Conservation (phyloP, 2,329 filamentous ascomycete genomes). For the Sporothrix brasiliensis region DNA sequence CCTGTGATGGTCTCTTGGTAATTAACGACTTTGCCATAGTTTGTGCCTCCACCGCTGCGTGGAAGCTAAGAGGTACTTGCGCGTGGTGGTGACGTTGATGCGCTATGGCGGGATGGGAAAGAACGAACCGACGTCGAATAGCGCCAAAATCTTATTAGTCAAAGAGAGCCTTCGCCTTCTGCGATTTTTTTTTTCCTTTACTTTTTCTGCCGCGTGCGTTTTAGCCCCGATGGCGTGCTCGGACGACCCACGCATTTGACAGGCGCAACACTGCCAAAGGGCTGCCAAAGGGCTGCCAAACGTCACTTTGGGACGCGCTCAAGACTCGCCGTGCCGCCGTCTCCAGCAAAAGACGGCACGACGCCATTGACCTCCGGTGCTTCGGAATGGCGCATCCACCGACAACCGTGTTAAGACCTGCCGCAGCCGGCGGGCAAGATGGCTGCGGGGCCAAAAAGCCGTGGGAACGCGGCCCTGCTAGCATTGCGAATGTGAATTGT, state of each 20-base stretch:
- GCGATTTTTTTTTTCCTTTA: slow-evolving; percentile 12
- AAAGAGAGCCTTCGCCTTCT: not conserved
- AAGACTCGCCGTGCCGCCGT: slow-evolving; percentile 9
- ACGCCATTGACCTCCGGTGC: slow-evolving; percentile 12
- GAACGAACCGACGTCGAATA: slow-evolving; percentile 22
- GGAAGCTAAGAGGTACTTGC: slow-evolving; percentile 23
- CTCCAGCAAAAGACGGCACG: slow-evolving; percentile 16
- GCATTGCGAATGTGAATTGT: not conserved
- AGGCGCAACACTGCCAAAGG: not conserved
- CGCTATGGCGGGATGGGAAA: not conserved
- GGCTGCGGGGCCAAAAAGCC: not conserved
- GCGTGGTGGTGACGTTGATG: slow-evolving; percentile 13
- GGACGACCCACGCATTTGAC: slow-evolving; percentile 14
- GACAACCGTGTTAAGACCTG: slow-evolving; percentile 25
- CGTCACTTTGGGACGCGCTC: not conserved
- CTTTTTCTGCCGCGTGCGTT: slow-evolving; percentile 23
- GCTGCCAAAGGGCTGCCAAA: not conserved
- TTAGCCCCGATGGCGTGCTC: slow-evolving; percentile 39
- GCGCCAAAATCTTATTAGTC: slow-evolving; percentile 24
- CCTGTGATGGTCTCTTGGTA: not conserved
- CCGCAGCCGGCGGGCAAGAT: slow-evolving; percentile 10
- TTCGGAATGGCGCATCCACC: slow-evolving; percentile 24
- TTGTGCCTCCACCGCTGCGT: not conserved
- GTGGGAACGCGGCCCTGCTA: not conserved
- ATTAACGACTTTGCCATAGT: slow-evolving; percentile 10